phyloP scores from a whole-genome alignment of 257 asterid species.

The Solanum chmielewskii region DNA sequence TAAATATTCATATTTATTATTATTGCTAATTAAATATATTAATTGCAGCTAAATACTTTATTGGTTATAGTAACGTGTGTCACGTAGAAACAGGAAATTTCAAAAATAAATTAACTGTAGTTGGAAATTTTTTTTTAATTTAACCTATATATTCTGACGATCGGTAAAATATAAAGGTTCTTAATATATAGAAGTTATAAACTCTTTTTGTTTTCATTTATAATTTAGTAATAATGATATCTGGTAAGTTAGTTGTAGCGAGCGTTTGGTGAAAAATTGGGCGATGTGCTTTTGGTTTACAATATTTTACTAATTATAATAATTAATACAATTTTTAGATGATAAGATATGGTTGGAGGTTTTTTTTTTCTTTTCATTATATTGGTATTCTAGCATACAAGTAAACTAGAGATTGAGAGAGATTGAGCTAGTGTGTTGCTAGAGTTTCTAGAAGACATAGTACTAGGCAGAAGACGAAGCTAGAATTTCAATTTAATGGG shows the following conservation, averaged over 20 bases:
- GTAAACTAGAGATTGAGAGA: background rate
- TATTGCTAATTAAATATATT: background rate
- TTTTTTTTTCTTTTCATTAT: background rate
- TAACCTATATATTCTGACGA: background rate
- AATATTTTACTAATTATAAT: background rate
- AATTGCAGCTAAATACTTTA: background rate
- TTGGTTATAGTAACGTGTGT: background rate
- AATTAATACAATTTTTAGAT: background rate
- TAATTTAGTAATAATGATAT: background rate
- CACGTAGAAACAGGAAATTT: background rate
- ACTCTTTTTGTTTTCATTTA: background rate
- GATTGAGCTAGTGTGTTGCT: background rate
- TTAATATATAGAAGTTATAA: background rate
- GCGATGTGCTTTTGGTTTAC: background rate
- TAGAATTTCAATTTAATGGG: too few relatives aligned
- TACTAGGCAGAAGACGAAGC: background rate
- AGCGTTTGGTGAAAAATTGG: background rate
- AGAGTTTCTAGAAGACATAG: conserved; percentile 66
- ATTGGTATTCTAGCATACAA: background rate
- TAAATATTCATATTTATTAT: background rate
- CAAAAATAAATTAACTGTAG: background rate
- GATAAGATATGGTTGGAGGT: background rate
- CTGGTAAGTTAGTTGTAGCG: background rate
- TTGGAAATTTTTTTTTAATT: background rate
- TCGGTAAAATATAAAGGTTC: background rate